Conservation (phyloP, 2,329 filamentous ascomycete genomes). For the Lachnellula cervina region DNA sequence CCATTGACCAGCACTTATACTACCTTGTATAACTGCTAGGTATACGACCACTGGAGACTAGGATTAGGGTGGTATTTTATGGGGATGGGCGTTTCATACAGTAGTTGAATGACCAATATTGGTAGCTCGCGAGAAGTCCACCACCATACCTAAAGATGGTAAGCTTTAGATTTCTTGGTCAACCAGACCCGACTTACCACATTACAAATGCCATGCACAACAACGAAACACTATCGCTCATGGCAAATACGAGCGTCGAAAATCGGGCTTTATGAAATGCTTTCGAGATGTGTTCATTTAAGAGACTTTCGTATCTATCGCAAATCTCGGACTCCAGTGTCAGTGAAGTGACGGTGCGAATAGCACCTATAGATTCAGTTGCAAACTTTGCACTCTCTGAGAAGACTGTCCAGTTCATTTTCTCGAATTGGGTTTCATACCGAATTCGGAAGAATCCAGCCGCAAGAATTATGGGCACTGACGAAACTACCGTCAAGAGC, state of each 20-base stretch:
- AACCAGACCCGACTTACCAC: constrained; percentile 37
- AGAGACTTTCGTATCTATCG: constrained; percentile 40
- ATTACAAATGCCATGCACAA: constrained; percentile 55
- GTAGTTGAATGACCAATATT: constrained; percentile 32
- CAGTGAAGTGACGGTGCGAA: constrained; percentile 56
- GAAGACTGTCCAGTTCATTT: constrained; percentile 52
- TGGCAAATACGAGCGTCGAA: constrained; percentile 46
- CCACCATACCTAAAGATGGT: constrained; percentile 31
- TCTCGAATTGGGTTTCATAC: constrained; percentile 48
- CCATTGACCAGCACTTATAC: constrained; percentile 48
- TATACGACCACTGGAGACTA: constrained; percentile 49
- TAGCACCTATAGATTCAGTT: constrained; percentile 54
- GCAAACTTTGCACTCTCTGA: constrained; percentile 57
- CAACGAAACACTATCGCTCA: constrained; percentile 50
- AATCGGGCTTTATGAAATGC: constrained; percentile 43
- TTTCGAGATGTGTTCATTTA: constrained; percentile 41
- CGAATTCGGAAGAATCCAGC: constrained; percentile 44
- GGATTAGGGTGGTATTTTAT: constrained; percentile 44
- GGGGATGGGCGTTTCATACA: constrained; percentile 46
- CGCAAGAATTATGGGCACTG: constrained; percentile 43
- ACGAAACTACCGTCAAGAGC: constrained; percentile 58
- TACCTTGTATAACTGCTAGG: constrained; percentile 45
- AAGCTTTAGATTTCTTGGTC: neutral
- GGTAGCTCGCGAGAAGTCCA: constrained; percentile 38
- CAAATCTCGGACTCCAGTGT: constrained; percentile 55